Evolutionary conservation across 2,329 filamentous ascomycete genomes (phyloP).

Genomic region (Penicillium sp.): DNA sequence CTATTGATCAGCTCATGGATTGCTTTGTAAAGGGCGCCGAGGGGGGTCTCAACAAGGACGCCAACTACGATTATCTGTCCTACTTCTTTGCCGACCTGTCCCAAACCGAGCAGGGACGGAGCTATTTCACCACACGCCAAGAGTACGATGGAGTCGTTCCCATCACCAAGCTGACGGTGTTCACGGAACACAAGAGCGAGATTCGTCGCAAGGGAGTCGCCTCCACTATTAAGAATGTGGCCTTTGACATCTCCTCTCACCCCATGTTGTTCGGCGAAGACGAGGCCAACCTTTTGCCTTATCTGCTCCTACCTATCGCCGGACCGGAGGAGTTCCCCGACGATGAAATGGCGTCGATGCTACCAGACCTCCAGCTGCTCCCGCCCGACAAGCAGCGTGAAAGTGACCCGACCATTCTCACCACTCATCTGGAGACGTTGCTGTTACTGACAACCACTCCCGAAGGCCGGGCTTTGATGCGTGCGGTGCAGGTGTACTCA

Average conservation of each 20-base stretch:
- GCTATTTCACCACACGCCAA: slow-evolving; percentile 73
- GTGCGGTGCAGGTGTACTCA: slow-evolving; percentile 80
- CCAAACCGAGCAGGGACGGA: slow-evolving; percentile 72
- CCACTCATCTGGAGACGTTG: slow-evolving; percentile 86
- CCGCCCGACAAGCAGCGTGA: slow-evolving; percentile 89
- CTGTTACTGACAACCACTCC: slow-evolving; percentile 78
- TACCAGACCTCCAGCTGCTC: slow-evolving; percentile 85
- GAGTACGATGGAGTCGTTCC: slow-evolving; percentile 82
- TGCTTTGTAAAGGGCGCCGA: slow-evolving; percentile 92
- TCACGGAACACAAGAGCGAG: slow-evolving; percentile 83
- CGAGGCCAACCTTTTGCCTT: slow-evolving; percentile 79
- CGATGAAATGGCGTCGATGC: slow-evolving; percentile 82
- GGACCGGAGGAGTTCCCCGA: slow-evolving; percentile 85
- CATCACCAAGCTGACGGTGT: slow-evolving; percentile 87
- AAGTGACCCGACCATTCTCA: slow-evolving; percentile 70
- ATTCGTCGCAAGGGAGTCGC: slow-evolving; percentile 92
- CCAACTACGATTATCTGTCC: slow-evolving; percentile 87
- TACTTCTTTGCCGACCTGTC: slow-evolving; percentile 94
- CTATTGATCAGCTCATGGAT: slow-evolving; percentile 89
- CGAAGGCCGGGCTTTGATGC: slow-evolving; percentile 71
- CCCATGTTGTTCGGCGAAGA: slow-evolving; percentile 68
- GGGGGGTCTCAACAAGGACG: slow-evolving; percentile 77
- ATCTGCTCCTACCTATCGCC: slow-evolving; percentile 83
- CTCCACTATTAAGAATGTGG: slow-evolving; percentile 89
- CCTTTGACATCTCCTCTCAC: slow-evolving; percentile 78